Conservation (phyloP, 176 grass and related monocot species). For the Hordeum marinum region DNA sequence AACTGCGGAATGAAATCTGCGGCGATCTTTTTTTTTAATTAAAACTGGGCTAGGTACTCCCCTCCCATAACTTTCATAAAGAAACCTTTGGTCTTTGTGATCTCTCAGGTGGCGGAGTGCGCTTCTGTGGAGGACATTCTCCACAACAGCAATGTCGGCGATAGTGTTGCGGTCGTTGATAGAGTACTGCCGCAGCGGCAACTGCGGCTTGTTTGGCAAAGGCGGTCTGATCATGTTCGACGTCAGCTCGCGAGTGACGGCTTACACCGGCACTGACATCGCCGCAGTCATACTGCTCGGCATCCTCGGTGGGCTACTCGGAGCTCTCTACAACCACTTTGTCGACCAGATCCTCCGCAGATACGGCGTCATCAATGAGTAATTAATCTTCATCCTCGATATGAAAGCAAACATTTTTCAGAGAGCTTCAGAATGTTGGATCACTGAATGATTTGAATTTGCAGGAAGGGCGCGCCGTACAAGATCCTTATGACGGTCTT, state of each 20-base stretch:
- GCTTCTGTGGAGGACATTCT: conserved; percentile 77
- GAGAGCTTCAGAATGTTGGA: not conserved
- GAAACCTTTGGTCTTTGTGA: not conserved
- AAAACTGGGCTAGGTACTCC: not conserved
- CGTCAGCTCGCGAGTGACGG: conserved; percentile 34
- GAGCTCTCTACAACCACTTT: conserved; percentile 53
- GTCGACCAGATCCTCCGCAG: conserved; percentile 39
- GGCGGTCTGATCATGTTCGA: conserved; percentile 81
- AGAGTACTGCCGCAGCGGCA: conserved; percentile 54
- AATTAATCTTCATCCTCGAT: not conserved
- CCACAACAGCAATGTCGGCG: conserved; percentile 55
- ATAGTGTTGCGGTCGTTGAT: conserved; percentile 50
- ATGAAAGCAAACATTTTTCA: not conserved
- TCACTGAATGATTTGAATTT: not conserved
- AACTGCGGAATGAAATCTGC: not conserved
- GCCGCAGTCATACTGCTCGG: conserved; percentile 27
- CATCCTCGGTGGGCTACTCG: conserved; percentile 48
- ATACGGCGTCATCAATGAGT: conserved; percentile 58
- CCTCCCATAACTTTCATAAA: not conserved
- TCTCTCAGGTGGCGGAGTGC: conserved; percentile 68
- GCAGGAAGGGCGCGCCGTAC: conserved; percentile 48
- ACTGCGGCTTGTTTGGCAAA: conserved; percentile 66
- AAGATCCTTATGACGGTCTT: conserved; percentile 62
- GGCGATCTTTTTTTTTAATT: not conserved
- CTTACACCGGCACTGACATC: conserved; percentile 36